A percentile compares a stretch with the other conserved stretches of the same genome.
These are phyloP conservation scores for Backusella psychrophila DNA, from an alignment of 192 early-diverging fungal genomes.

Conservation along the genomic window DNA sequence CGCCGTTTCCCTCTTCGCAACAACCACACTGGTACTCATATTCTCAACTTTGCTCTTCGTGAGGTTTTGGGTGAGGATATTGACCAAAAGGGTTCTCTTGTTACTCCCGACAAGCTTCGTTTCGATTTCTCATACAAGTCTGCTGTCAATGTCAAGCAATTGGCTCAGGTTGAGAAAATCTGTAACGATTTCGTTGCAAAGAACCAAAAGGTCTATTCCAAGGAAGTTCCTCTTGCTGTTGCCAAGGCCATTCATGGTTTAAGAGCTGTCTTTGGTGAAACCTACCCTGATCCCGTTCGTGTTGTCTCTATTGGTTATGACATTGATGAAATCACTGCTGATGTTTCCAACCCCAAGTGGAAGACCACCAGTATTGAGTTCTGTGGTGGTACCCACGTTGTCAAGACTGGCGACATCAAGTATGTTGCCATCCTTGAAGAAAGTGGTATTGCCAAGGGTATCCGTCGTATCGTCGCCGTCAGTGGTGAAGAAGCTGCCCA, in stretches of 20 bases:
- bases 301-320: constrained; percentile 92
- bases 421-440: constrained; percentile 87
- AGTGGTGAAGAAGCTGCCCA: constrained; percentile 88
- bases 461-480: constrained; percentile 91
- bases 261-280: constrained; percentile 96
- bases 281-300: constrained; percentile 96
- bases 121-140: constrained; percentile 91
- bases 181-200: constrained; percentile 74
- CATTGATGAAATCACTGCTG: constrained; percentile 80
- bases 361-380: constrained; percentile 86
- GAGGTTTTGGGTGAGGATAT: constrained; percentile 73
- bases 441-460: constrained; percentile 91
- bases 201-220: constrained; percentile 73
- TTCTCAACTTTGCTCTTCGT: constrained; percentile 93
- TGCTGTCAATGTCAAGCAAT: constrained; percentile 63
- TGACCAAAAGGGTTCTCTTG: constrained; percentile 96
- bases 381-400: constrained; percentile 98
- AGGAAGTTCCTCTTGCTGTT: constrained; percentile 78
- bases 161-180: constrained; percentile 73
- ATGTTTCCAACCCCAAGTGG: constrained; percentile 83
- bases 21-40: constrained; percentile 97
- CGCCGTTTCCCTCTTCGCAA: constrained; percentile 88
- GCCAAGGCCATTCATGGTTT: constrained; percentile 90
- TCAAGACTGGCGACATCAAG: constrained; percentile 88
- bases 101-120: constrained; percentile 93